These are phyloP conservation scores for Phytophthora capsici DNA, from an alignment of 352 stramenopile species.

Conservation along the genomic window DNA sequence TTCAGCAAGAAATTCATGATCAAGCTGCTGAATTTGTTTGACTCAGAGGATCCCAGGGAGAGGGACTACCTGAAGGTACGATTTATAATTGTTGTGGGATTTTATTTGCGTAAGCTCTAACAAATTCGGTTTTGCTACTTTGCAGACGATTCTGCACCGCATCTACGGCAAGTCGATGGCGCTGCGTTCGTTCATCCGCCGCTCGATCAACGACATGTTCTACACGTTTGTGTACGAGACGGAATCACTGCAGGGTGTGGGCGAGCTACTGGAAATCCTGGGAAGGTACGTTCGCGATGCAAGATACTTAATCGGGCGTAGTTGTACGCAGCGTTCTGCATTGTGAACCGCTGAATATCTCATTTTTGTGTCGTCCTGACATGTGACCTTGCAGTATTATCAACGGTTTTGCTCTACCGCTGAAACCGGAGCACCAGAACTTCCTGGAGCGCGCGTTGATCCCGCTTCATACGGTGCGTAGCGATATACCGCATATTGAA, in stretches of 20 bases:
- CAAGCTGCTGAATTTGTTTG: conserved; percentile 88
- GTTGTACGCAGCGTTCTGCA: conserved; percentile 3
- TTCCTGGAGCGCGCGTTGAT: conserved; percentile 95
- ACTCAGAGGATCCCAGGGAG: conserved; percentile 97
- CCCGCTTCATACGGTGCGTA: conserved; percentile 95
- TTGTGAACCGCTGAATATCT: conserved; percentile 7
- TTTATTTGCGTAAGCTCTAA: neutral
- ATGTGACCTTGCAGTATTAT: conserved; percentile 92
- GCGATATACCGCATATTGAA: conserved; percentile 7
- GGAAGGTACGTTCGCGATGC: conserved; percentile 57
- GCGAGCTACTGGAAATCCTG: conserved; percentile 98
- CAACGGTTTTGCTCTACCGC: conserved; percentile 98
- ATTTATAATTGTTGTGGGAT: neutral
- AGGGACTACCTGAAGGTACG: conserved; percentile 97
- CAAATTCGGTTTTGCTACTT: conserved; percentile 4
- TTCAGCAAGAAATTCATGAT: conserved; percentile 97
- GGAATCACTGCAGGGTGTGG: conserved; percentile 94
- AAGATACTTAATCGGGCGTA: neutral
- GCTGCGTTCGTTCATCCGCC: conserved; percentile 97
- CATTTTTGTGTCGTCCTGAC: neutral
- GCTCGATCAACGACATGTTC: conserved; percentile 98
- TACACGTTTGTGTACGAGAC: conserved; percentile 99
- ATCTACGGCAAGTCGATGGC: conserved; percentile 99
- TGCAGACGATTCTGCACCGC: conserved; percentile 96
- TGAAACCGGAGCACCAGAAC: conserved; percentile 98